phyloP scores from a whole-genome alignment of 768 basidiomycete genomes.

The Mycena polygramma region DNA sequence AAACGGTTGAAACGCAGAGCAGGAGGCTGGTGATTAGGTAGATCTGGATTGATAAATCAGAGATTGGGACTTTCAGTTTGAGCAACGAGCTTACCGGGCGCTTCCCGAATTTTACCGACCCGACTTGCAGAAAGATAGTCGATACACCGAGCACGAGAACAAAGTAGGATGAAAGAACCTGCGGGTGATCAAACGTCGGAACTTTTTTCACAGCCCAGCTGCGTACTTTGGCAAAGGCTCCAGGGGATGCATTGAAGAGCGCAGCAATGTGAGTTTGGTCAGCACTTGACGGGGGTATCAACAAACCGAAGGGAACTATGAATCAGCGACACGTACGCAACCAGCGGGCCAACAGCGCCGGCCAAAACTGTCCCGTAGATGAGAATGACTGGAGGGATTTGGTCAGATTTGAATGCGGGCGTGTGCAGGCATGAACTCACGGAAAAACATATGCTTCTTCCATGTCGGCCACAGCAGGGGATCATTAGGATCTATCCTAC shows the following conservation, averaged over 20 bases:
- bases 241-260: not conserved
- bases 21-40: slow-evolving; percentile 29
- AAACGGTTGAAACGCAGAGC: slow-evolving; percentile 28
- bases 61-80: too few relatives aligned
- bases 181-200: not conserved
- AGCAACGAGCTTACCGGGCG: too few relatives aligned
- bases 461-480: slow-evolving; percentile 28
- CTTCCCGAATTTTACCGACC: slow-evolving; percentile 27
- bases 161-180: slow-evolving; percentile 19
- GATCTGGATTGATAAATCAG: slow-evolving; percentile 16
- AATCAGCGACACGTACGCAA: slow-evolving; percentile 13
- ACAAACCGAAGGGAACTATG: too few relatives aligned
- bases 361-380: slow-evolving; percentile 23
- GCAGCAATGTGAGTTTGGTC: slow-evolving; percentile 22
- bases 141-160: slow-evolving; percentile 25
- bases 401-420: too few relatives aligned
- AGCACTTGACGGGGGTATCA: not conserved
- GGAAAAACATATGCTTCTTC: slow-evolving; percentile 32
- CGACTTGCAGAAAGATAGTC: slow-evolving; percentile 25
- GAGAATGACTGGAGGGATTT: slow-evolving; percentile 18
- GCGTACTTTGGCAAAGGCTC: slow-evolving; percentile 10
- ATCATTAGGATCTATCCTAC: slow-evolving; percentile 22
- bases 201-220: not conserved
- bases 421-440: not conserved
- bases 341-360: slow-evolving; percentile 27